Percentiles rank a stretch among this genome's conserved stretches.
Conservation (phyloP, 179 eudicot genomes). For the Beta corolliflora region DNA sequence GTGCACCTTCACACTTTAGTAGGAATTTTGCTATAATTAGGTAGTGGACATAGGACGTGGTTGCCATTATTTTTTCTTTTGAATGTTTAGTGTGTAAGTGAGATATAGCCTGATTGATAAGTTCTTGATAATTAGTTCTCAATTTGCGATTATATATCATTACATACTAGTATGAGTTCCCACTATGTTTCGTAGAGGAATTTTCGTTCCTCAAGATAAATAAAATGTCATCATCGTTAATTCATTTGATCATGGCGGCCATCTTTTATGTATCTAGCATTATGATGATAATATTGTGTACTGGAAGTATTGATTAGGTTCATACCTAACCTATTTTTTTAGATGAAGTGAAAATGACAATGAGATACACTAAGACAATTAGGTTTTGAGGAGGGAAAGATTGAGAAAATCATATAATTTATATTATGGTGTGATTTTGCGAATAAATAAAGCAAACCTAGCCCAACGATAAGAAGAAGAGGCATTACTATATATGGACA, state of each 20-base stretch:
- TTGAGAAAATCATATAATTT: too few species aligned
- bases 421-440: too few species aligned
- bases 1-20: constrained; percentile 15
- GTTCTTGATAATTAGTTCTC: neutral
- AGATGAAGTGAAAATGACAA: too few species aligned
- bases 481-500: too few species aligned
- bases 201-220: neutral
- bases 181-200: neutral
- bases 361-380: too few species aligned
- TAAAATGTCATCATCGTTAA: neutral
- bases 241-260: neutral
- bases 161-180: neutral
- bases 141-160: neutral
- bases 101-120: neutral
- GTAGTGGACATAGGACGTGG: constrained; percentile 23
- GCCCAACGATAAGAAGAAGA: too few species aligned
- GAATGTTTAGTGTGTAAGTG: neutral
- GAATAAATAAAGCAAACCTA: too few species aligned
- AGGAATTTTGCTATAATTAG: constrained; percentile 23
- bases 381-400: too few species aligned
- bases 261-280: neutral
- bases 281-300: neutral
- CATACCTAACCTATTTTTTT: too few species aligned
- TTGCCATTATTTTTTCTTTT: constrained; percentile 11
- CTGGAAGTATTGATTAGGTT: too few species aligned